phyloP scores from a whole-genome alignment of 2,329 filamentous ascomycete genomes.

The Tolypocladium inflatum region DNA sequence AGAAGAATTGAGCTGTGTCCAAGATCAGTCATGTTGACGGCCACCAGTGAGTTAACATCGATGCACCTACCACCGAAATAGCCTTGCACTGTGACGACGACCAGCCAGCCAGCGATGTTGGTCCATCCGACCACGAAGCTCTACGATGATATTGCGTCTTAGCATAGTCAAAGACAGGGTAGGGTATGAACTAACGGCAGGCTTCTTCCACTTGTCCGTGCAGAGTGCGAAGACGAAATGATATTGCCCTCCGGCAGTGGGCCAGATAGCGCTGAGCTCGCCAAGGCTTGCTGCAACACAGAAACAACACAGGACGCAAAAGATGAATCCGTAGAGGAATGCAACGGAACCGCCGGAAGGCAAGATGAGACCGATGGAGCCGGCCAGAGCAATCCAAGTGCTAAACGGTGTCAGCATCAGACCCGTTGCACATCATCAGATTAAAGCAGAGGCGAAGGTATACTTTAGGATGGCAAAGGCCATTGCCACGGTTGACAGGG shows the following conservation, averaged over 20 bases:
- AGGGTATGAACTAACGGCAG: constrained; percentile 15
- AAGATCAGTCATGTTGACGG: too few species aligned
- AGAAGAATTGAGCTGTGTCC: constrained; percentile 29
- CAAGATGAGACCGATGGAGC: constrained; percentile 31
- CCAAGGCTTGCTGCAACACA: constrained; percentile 30
- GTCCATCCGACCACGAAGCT: constrained; percentile 35
- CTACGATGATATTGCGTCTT: constrained; percentile 8
- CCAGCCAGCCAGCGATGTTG: constrained; percentile 36
- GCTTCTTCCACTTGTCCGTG: constrained; percentile 25
- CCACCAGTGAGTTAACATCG: too few species aligned
- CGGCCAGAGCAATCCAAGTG: constrained; percentile 27
- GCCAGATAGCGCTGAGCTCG: constrained; percentile 34
- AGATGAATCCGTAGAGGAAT: constrained; percentile 33
- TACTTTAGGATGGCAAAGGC: constrained; percentile 36
- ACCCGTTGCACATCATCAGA: neutral
- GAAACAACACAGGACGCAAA: constrained; percentile 34
- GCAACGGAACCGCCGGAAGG: constrained; percentile 31
- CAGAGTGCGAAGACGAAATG: constrained; percentile 32
- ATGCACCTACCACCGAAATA: constrained; percentile 28
- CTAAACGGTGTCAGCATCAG: constrained; percentile 4
- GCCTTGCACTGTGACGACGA: constrained; percentile 30
- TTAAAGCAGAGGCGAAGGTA: neutral
- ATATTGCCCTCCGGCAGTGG: constrained; percentile 36
- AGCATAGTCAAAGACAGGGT: neutral
- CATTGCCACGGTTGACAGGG: constrained; percentile 24